phyloP scores from a whole-genome alignment of 768 basidiomycete species.

The Mycena maculata region DNA sequence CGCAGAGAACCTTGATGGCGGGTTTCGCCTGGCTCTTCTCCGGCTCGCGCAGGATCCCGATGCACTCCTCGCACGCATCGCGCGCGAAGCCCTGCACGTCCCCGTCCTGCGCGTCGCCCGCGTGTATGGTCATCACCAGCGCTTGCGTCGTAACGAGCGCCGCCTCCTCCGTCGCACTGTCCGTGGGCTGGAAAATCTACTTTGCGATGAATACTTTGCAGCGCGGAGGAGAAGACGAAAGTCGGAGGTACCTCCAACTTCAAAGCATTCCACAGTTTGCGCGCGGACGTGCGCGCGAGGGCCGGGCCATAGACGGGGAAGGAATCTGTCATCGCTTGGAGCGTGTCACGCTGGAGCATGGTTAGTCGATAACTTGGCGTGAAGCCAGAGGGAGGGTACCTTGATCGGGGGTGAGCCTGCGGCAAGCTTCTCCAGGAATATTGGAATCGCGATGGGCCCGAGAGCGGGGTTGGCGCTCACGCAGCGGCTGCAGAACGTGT shows the following conservation, averaged over 20 bases:
- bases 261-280: conserved; percentile 89
- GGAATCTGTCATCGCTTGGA: conserved; percentile 80
- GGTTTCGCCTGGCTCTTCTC: conserved; percentile 94
- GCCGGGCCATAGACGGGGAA: conserved; percentile 86
- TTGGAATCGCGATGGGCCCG: conserved; percentile 84
- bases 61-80: conserved; percentile 84
- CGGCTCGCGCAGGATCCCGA: conserved; percentile 84
- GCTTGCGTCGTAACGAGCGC: conserved; percentile 78
- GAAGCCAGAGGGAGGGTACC: conserved; percentile 52
- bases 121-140: conserved; percentile 81
- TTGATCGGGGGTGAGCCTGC: conserved; percentile 86
- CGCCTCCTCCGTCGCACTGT: conserved; percentile 75
- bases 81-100: conserved; percentile 71
- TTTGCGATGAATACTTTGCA: not conserved
- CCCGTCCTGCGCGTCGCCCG: conserved; percentile 51
- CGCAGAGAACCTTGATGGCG: conserved; percentile 85
- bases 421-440: conserved; percentile 92
- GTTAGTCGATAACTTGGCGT: not conserved
- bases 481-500: conserved; percentile 61
- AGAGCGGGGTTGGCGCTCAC: conserved; percentile 85
- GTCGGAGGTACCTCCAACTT: conserved; percentile 87
- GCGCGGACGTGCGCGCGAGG: conserved; percentile 69
- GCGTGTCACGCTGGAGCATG: conserved; percentile 78
- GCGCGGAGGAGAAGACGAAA: not conserved
- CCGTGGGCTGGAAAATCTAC: conserved; percentile 94